These are phyloP conservation scores for Saccharomyces hybrid DNA, from an alignment of 1,139 yeast genomes.

Conservation along the genomic window DNA sequence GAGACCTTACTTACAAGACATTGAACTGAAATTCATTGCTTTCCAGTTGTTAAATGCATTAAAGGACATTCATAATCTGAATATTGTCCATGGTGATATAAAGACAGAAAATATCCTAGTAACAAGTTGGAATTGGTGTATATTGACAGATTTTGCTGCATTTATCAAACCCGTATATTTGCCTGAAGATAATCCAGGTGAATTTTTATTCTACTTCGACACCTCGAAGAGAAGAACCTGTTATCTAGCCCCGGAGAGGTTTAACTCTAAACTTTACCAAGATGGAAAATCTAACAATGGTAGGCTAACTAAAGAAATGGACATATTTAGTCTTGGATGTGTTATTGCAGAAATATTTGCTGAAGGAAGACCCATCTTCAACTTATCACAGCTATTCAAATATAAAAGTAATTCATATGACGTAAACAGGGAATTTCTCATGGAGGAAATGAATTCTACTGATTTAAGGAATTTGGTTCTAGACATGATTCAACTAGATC, in stretches of 20 bases:
- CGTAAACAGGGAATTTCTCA: constrained; percentile 41
- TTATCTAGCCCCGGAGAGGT: constrained; percentile 92
- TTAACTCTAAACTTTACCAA: constrained; percentile 34
- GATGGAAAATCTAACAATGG: constrained; percentile 31
- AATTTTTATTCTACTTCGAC: constrained; percentile 85
- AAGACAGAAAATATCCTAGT: constrained; percentile 83
- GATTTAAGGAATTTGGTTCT: constrained; percentile 46
- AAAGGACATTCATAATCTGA: constrained; percentile 52
- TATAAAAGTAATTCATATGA: constrained; percentile 61
- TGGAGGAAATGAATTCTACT: constrained; percentile 43
- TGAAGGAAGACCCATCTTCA: constrained; percentile 82
- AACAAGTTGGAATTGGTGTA: constrained; percentile 84
- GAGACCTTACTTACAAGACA: constrained; percentile 74
- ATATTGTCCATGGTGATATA: constrained; percentile 79
- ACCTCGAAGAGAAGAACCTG: constrained; percentile 81
- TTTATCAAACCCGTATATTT: constrained; percentile 69
- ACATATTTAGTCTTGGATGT: constrained; percentile 85
- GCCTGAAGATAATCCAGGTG: constrained; percentile 95
- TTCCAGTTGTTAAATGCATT: constrained; percentile 67
- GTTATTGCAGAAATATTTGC: constrained; percentile 81
- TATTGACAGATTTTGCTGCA: constrained; percentile 74
- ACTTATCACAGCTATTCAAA: constrained; percentile 78
- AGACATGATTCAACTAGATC: constrained; percentile 58
- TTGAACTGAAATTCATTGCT: constrained; percentile 77
- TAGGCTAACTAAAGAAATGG: constrained; percentile 61